Evolutionary conservation across 169 alveolate species (phyloP).

Genomic region (Plasmodium ovale): DNA sequence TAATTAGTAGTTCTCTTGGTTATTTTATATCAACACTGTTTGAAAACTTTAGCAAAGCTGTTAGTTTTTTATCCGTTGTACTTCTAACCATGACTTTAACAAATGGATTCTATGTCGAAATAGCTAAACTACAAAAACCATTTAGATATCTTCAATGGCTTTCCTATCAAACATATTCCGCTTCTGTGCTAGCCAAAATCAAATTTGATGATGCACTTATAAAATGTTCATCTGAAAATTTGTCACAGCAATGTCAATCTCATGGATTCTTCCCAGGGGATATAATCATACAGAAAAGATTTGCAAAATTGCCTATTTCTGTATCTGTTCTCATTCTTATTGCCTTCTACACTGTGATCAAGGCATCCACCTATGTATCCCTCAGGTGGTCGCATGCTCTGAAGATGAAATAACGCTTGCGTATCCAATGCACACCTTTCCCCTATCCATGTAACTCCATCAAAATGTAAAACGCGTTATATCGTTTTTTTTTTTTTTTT

Average conservation of each 20-base stretch:
- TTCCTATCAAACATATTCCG: constrained; percentile 68
- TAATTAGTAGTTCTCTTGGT: constrained; percentile 62
- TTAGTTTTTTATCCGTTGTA: constrained; percentile 57
- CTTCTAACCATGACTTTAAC: constrained; percentile 62
- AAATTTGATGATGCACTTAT: constrained; percentile 41
- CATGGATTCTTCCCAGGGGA: constrained; percentile 20
- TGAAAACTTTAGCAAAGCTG: constrained; percentile 51
- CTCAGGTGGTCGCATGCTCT: constrained; percentile 59
- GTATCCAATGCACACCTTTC: neutral
- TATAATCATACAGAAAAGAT: constrained; percentile 34
- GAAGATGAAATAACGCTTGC: constrained; percentile 13
- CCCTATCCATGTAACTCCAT: too few relatives aligned
- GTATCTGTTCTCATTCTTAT: constrained; percentile 24
- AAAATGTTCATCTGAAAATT: constrained; percentile 26
- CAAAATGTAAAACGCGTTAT: too few relatives aligned
- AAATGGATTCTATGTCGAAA: constrained; percentile 56
- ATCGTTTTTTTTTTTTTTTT: too few relatives aligned
- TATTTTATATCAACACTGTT: constrained; percentile 65
- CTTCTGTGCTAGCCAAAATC: constrained; percentile 56
- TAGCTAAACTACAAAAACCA: constrained; percentile 34
- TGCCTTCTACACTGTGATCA: constrained; percentile 19
- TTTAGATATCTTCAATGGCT: constrained; percentile 64
- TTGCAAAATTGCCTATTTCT: constrained; percentile 30
- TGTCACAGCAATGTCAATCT: constrained; percentile 4
- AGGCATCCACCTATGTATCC: constrained; percentile 29